Conservation (phyloP, 768 basidiomycete genomes). For the Pholiota microspora region DNA sequence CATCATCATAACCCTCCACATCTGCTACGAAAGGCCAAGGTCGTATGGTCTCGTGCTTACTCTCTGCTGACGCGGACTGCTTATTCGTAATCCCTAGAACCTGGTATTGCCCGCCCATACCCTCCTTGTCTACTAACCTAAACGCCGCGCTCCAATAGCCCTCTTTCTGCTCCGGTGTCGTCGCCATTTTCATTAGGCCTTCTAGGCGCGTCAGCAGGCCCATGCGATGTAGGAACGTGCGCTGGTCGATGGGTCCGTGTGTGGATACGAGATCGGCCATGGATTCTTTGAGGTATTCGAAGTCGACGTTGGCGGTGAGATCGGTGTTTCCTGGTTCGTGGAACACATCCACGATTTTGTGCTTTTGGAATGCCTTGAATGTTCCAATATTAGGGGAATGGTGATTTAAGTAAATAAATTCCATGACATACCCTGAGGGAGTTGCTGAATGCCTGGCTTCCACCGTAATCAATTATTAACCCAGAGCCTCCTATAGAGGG, state of each 20-base stretch:
- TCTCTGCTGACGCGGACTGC: background rate
- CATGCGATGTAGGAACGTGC: slow-evolving; percentile 74
- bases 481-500: slow-evolving; percentile 50
- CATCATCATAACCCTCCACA: no score
- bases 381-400: background rate
- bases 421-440: slow-evolving; percentile 73
- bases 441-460: slow-evolving; percentile 59
- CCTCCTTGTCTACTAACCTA: slow-evolving; percentile 70
- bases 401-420: background rate
- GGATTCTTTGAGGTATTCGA: slow-evolving; percentile 82
- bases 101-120: slow-evolving; percentile 90
- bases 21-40: slow-evolving; percentile 1
- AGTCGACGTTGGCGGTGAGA: slow-evolving; percentile 96
- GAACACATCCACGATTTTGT: slow-evolving; percentile 84
- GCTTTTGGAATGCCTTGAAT: slow-evolving; percentile 89
- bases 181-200: slow-evolving; percentile 51
- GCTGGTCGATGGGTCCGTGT: slow-evolving; percentile 76
- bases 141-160: slow-evolving; percentile 60
- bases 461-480: slow-evolving; percentile 90
- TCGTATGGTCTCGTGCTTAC: background rate
- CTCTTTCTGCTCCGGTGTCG: slow-evolving; percentile 43
- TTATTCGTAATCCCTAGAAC: slow-evolving; percentile 58
- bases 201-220: slow-evolving; percentile 69
- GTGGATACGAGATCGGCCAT: slow-evolving; percentile 50
- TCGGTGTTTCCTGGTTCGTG: slow-evolving; percentile 85